Base-by-base conservation (phyloP, 2,329 filamentous ascomycete genomes). In the Pseudocercospora macadamiae region DNA sequence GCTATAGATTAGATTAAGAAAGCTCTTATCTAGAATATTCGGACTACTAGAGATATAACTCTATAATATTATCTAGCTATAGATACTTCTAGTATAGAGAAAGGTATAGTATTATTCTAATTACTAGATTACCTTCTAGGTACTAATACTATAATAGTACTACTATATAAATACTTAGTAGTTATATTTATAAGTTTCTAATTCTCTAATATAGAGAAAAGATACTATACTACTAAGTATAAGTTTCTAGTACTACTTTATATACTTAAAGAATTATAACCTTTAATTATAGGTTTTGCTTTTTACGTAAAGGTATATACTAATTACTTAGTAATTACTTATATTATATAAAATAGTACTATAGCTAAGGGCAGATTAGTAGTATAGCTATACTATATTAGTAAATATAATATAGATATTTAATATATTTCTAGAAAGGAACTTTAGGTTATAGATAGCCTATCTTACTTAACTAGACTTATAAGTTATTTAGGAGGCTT, bases 361-460 rank as follows among this genome's bases (percentile, higher is more conserved):
- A 8, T 42, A 5, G 14, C 36, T 4, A 42, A 42, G 16, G 16
- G 36, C n/a, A 14, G 36, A 3, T 18, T 42, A 42, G 36, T 18
- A 4, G 14, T 4, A 5, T 42, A 42, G 36, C 36, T 42, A 42
- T 42, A 42, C 18, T 18, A 18, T 2, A 42, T 42, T 18, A 18
- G 36, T n/a, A 16, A 42, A 42, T 42, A 42, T 42, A 42, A 42
- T 42, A 42, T 42, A 42, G 36, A 42, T 18, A 42, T 42, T 8
- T 8, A 18, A 3, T 18, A 42, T 18, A 18, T 42, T 16, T 18
- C 18, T n/a, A 16, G 8, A 8, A 42, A 18, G 8, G 36, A 42
- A 4, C 16, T 42, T 16, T 42, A 42, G 18, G 36, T 42, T 3
- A 18, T 8, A 4, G 16, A 42, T 42, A 18, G 36, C 8, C 14